Evolutionary conservation across 2,329 filamentous ascomycete genomes (phyloP), one percentile per base, ranked within the genome.

Genomic region (Ophiostoma novo-ulmi): DNA sequence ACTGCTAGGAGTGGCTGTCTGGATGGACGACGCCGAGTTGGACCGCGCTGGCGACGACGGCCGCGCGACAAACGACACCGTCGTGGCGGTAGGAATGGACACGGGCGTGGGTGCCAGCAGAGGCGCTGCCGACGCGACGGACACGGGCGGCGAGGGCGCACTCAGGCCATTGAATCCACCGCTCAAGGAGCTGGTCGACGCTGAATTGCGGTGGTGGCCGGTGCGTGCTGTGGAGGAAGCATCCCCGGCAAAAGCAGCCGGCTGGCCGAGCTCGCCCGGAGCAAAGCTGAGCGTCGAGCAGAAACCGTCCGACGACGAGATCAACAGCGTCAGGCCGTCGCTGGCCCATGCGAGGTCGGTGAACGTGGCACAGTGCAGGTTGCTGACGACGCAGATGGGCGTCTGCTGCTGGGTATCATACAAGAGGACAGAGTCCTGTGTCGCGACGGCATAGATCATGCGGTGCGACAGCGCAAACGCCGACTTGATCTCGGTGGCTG

Each of bases 381-480:
- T 99, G 85, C 93, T 98, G 67, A 99, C 94, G 55, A 98, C 86
- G 78, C 93, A 97, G 48, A 99, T 83, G 2, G 95, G 95, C 8
- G 93, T 96, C 76, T 94, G 91, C 78, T 99, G 95, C 77, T 99
- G 95, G 0, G 95, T 99, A 80, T 99, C 95, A 77, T 99, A 99
- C 31, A 99, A 85, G 63, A 97, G 83, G 4, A 99, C 92, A 0
- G 95, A 92, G 80, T 99, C 95, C 78, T 98, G 94, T 0, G 95
- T 99, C 8, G 95, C 96, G 52, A 99, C 94, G 3, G 94, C 95
- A 80, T 98, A 99, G 0, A 99, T 87, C 83, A 99, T 93, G 36
- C 95, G 90, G 79, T 99, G 98, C 0, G 93, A 91, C 64, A 99
- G 82, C 2, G 89, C 87, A 79, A 99, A 98, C 0, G 91, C 90